Conservation (phyloP, 768 basidiomycete genomes). For the Chalciporus pseudorubinellus region DNA sequence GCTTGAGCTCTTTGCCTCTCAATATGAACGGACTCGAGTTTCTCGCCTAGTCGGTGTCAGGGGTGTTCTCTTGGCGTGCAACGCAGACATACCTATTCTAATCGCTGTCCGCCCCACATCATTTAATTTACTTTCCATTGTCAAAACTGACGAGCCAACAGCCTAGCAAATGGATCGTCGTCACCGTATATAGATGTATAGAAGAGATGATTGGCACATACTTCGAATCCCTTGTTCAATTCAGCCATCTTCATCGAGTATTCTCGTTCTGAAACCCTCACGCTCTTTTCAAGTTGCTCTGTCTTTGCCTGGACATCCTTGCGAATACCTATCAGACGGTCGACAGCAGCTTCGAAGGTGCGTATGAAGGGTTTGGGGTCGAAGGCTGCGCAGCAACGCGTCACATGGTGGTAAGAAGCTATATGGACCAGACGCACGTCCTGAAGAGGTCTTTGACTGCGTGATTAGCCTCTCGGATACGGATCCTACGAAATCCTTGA, state of each 20-base stretch:
- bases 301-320: constrained; percentile 90
- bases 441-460: constrained; percentile 79
- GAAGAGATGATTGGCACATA: constrained; percentile 34
- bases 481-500: constrained; percentile 83
- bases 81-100: constrained; percentile 64
- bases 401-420: constrained; percentile 1
- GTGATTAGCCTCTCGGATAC: constrained; percentile 87
- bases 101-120: constrained; percentile 94
- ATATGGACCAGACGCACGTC: constrained; percentile 55
- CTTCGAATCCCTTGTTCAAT: constrained; percentile 91
- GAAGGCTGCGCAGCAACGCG: constrained; percentile 58
- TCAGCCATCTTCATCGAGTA: constrained; percentile 95
- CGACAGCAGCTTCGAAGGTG: constrained; percentile 89
- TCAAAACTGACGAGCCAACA: constrained; percentile 82
- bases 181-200: no score
- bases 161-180: constrained; percentile 45
- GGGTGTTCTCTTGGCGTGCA: neutral
- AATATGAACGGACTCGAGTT: constrained; percentile 91
- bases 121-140: constrained; percentile 88
- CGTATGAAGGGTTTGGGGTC: constrained; percentile 90
- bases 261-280: constrained; percentile 83
- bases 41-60: constrained; percentile 63
- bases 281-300: constrained; percentile 89
- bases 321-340: constrained; percentile 80
- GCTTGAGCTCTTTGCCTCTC: constrained; percentile 92